Percentiles rank a stretch among this genome's conserved stretches.
phyloP scores from a whole-genome alignment of 2,329 filamentous ascomycete genomes.

The Fusarium subtropicale region DNA sequence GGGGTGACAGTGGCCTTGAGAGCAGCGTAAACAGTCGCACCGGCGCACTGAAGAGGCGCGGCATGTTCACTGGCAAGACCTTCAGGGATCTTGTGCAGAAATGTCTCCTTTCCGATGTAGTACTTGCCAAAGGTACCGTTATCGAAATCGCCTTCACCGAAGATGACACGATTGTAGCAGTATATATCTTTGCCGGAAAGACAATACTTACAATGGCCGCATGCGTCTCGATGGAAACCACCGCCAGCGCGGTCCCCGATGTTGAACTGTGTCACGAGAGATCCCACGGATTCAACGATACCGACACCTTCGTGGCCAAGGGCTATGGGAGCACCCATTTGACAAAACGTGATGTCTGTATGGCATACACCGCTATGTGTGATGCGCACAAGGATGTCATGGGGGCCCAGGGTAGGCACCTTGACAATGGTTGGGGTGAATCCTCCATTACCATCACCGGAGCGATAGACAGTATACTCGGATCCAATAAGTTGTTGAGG shows the following conservation, averaged over 20 bases:
- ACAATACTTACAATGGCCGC: slow-evolving; percentile 16
- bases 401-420: background rate
- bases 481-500: background rate
- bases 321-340: slow-evolving; percentile 6
- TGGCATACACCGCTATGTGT: slow-evolving; percentile 19
- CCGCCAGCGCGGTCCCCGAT: slow-evolving; percentile 12
- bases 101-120: slow-evolving; percentile 17
- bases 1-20: slow-evolving; percentile 12
- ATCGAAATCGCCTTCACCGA: slow-evolving; percentile 3
- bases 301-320: slow-evolving; percentile 10
- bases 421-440: background rate
- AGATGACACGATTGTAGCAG: slow-evolving; percentile 11
- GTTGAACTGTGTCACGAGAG: slow-evolving; percentile 6
- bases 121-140: slow-evolving; percentile 11
- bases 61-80: slow-evolving; percentile 16
- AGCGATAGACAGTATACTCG: slow-evolving; percentile 6
- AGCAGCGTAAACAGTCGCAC: slow-evolving; percentile 14
- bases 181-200: background rate
- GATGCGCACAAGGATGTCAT: slow-evolving; percentile 3
- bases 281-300: background rate
- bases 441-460: background rate
- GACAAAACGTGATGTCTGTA: slow-evolving; percentile 4
- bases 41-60: slow-evolving; percentile 13
- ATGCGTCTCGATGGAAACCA: slow-evolving; percentile 8
- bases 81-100: background rate